Evolutionary conservation across 164 flowering plant genomes (phyloP).

Genomic region (Nelumbo lutea): DNA sequence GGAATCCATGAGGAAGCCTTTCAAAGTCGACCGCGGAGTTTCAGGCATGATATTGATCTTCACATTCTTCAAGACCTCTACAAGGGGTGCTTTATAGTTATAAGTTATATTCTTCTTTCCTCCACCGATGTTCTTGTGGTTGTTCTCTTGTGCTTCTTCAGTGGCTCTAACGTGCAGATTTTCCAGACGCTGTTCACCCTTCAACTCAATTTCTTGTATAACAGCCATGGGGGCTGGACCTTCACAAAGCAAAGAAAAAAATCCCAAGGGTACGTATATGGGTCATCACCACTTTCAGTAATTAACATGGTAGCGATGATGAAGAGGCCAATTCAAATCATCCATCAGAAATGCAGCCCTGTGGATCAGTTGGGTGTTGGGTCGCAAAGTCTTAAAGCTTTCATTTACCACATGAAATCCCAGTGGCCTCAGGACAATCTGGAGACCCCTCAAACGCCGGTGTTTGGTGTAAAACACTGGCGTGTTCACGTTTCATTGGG

Average conservation of each 20-base stretch:
- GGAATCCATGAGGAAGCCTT: slow-evolving; percentile 31
- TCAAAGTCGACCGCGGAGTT: slow-evolving; percentile 54
- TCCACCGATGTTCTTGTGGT: not conserved
- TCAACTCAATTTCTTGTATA: slow-evolving; percentile 59
- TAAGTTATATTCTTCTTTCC: not conserved
- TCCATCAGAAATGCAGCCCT: too few relatives aligned
- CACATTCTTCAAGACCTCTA: slow-evolving; percentile 48
- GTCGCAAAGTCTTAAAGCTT: too few relatives aligned
- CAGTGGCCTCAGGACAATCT: too few relatives aligned
- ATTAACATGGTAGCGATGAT: too few relatives aligned
- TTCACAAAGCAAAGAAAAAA: slow-evolving; percentile 3
- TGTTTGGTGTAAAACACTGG: too few relatives aligned
- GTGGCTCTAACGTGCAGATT: slow-evolving; percentile 5
- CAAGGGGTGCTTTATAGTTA: slow-evolving; percentile 34
- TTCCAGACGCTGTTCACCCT: slow-evolving; percentile 16
- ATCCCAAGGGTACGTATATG: too few relatives aligned
- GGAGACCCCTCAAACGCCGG: too few relatives aligned
- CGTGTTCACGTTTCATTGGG: too few relatives aligned
- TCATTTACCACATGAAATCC: too few relatives aligned
- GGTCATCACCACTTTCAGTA: too few relatives aligned
- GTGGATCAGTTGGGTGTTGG: too few relatives aligned
- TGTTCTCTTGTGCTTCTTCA: not conserved
- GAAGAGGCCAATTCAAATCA: too few relatives aligned
- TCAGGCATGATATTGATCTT: slow-evolving; percentile 48
- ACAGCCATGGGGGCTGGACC: slow-evolving; percentile 33